phyloP scores from a whole-genome alignment of 257 asterid species.

The Echites panduratus region DNA sequence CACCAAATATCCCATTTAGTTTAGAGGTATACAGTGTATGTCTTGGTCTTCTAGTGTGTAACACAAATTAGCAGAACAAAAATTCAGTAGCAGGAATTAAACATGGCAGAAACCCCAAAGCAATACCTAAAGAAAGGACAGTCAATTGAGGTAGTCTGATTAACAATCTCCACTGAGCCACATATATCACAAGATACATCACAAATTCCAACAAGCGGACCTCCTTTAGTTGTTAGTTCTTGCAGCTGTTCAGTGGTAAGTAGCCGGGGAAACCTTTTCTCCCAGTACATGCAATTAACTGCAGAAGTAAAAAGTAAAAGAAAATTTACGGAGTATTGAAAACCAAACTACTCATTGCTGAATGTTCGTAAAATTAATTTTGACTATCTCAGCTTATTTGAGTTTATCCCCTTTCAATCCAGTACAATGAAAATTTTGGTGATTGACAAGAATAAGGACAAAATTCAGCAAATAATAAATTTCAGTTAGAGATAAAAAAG shows the following conservation, averaged over 20 bases:
- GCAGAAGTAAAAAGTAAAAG: slow-evolving; percentile 19
- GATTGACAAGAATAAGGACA: neutral
- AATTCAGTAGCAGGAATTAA: neutral
- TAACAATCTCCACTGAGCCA: slow-evolving; percentile 83
- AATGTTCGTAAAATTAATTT: neutral
- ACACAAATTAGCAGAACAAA: neutral
- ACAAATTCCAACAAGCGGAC: slow-evolving; percentile 81
- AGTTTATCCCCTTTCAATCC: neutral
- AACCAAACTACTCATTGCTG: neutral
- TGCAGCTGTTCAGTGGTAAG: slow-evolving; percentile 63
- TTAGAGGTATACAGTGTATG: neutral
- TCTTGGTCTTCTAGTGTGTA: neutral
- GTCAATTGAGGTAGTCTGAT: slow-evolving; percentile 68
- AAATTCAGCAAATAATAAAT: neutral
- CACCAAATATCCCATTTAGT: neutral
- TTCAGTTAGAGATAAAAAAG: neutral
- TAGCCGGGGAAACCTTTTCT: slow-evolving; percentile 76
- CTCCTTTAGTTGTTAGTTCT: slow-evolving; percentile 52
- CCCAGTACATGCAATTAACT: slow-evolving; percentile 99
- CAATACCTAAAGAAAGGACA: slow-evolving; percentile 88
- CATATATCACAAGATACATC: slow-evolving; percentile 91
- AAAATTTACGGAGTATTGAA: neutral
- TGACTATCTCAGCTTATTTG: neutral
- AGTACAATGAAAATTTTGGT: neutral
- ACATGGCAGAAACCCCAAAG: neutral